Evolutionary conservation across 2,329 filamentous ascomycete genomes (phyloP), one percentile per base, ranked within the genome.

Genomic region (Xenosphaeropsis pyriputrescens): DNA sequence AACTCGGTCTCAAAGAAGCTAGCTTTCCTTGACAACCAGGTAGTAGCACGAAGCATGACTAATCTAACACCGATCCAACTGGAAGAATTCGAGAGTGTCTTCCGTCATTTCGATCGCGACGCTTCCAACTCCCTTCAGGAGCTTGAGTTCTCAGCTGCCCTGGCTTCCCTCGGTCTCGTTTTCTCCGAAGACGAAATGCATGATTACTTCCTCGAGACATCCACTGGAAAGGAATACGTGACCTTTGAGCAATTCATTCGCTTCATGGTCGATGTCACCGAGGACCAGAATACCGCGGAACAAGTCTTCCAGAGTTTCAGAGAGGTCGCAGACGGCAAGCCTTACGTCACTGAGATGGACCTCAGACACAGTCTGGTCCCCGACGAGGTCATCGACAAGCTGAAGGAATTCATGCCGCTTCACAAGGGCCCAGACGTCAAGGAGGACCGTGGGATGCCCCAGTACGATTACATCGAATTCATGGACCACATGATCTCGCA

Each of bases 121-220:
- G 74, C 85, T 42, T 85, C 79, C 45, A 98, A 98, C 58, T 82
- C 79, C 13, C 66, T 98, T 31, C 80, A 85, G 39, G 91, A 98
- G 57, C 71, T 98, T 31, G 91, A 98, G 55, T 98, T 98, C 57
- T 93, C 85, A 37, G 91, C 91, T 2, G 91, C 91, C 1, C 69
- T 98, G 41, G 91, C 91, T n/a, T 93, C 85, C 48, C 67, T 98
- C 30, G 91, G 91, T 1, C 69, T 98, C 5, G 91, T 96, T 5
- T 98, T 96, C 54, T 91, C 93, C 48, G 91, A 96, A 56, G 80
- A 89, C 18, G 91, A 98, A 64, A 98, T 96, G 91, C 89, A 96
- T 57, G 79, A 89, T 38, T 89, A 89, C 50, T 98, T 95, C 60
- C 54, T 81, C 36, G 82, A 89, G 38, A 93, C 88, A n/a, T 88